Evolutionary conservation across 495 filamentous ascomycete genomes (phyloP).

Genomic region (Penicillium arizonense): DNA sequence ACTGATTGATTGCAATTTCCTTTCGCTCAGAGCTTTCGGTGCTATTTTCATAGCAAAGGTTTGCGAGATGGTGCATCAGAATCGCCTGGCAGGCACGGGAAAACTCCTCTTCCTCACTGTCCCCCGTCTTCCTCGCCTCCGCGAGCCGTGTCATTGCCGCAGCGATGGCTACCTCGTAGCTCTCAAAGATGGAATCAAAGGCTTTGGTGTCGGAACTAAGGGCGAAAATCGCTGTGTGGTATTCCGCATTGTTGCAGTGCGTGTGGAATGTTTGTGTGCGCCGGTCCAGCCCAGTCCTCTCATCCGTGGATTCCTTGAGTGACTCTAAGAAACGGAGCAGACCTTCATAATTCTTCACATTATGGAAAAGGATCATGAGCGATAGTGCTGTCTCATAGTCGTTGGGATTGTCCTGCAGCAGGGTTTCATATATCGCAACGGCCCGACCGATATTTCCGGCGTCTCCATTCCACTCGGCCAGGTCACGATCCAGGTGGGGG

Average conservation of each 20-base stretch:
- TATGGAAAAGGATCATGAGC: conserved; percentile 1
- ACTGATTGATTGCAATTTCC: conserved; percentile 5
- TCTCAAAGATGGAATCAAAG: conserved; percentile 8
- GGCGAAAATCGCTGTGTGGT: conserved; percentile 6
- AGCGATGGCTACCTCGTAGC: conserved; percentile 7
- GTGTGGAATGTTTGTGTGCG: conserved; percentile 9
- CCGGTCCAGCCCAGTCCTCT: conserved; percentile 1
- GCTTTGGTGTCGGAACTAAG: background rate
- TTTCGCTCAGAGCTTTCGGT: background rate
- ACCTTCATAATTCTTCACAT: background rate
- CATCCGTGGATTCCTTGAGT: conserved; percentile 8
- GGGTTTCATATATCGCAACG: conserved; percentile 9
- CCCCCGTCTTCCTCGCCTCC: background rate
- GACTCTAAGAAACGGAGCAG: conserved; percentile 14
- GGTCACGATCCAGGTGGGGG: background rate
- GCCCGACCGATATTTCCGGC: conserved; percentile 1
- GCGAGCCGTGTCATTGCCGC: background rate
- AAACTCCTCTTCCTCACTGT: background rate
- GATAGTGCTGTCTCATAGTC: conserved; percentile 7
- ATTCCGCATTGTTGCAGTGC: background rate
- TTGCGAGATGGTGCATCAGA: conserved; percentile 9
- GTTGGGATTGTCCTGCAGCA: conserved; percentile 1
- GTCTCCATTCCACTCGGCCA: conserved; percentile 7
- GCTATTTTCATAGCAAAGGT: conserved; percentile 5
- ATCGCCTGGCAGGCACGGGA: conserved; percentile 1